These are phyloP conservation scores for Macaranga tanarius DNA, from an alignment of 441 rosid species.

Conservation along the genomic window DNA sequence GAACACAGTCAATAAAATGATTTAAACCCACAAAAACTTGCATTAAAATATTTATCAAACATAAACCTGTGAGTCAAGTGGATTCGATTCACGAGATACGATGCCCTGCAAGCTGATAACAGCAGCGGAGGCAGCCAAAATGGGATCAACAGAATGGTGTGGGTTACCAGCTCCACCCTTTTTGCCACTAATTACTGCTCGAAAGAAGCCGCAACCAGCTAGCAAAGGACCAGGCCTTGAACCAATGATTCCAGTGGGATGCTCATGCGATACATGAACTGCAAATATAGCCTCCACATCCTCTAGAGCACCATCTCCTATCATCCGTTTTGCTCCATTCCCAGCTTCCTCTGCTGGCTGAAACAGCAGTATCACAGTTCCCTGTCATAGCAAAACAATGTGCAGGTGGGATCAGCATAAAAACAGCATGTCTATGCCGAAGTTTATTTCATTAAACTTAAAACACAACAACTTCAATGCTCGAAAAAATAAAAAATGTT, in stretches of 20 bases:
- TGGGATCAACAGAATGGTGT: slow-evolving; percentile 39
- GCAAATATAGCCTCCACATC: slow-evolving; percentile 81
- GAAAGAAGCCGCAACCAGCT: slow-evolving; percentile 90
- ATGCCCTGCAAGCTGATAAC: slow-evolving; percentile 80
- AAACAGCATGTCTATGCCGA: background rate
- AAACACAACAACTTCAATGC: background rate
- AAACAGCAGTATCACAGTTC: slow-evolving; percentile 72
- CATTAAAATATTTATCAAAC: background rate
- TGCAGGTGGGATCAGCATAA: background rate
- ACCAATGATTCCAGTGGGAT: slow-evolving; percentile 69
- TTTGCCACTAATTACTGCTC: slow-evolving; percentile 50
- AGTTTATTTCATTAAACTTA: too few species aligned
- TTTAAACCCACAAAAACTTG: too few species aligned
- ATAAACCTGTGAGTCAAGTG: slow-evolving; percentile 75
- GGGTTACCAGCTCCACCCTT: slow-evolving; percentile 29
- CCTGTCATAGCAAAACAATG: slow-evolving; percentile 36
- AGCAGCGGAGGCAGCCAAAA: slow-evolving; percentile 72
- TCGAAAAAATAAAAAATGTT: background rate
- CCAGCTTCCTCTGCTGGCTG: slow-evolving; percentile 99
- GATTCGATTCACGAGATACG: slow-evolving; percentile 89
- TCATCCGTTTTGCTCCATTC: slow-evolving; percentile 83
- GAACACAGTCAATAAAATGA: background rate
- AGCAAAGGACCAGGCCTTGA: slow-evolving; percentile 85
- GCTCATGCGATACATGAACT: slow-evolving; percentile 73
- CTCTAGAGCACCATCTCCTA: slow-evolving; percentile 67